Evolutionary conservation across 2,329 filamentous ascomycete species (phyloP), one percentile per base, ranked within the genome.

Genomic region (Microcyclospora tardicrescens): DNA sequence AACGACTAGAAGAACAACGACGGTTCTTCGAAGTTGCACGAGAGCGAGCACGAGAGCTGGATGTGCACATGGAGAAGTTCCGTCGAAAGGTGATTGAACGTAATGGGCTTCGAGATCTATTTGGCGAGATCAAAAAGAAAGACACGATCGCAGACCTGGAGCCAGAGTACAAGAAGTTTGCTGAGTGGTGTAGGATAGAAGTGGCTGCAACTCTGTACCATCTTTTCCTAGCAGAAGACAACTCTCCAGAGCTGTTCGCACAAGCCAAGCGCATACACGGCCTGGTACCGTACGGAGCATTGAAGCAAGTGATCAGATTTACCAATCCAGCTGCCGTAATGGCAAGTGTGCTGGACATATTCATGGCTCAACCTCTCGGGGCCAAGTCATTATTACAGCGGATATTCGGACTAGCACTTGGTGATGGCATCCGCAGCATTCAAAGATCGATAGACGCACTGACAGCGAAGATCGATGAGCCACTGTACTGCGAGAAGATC

Each of bases 251-350:
- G 56, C 64, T 98, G 24, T 96, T 96, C 59, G 85, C 86, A 0
- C 91, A 98, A 61, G 79, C 83, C 4, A 94, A 89, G 64, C 77
- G 84, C 43, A 95, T 96, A 37, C 91, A 98, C 58, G 94, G 87
- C 0, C 73, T 96, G 40, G 81, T 98, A 33, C 91, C 91, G 0
- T 98, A 98, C 57, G 81, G 80, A 1, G 69, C 95, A 35, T 71
- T 98, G 58, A 98, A 98, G 67, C 95, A 96, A 56, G 85, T 94
- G 34, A 96, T 98, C 54, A 79, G 89, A 40, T 85, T 96, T 50
- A 86, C 91, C 15, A 98, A 98, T 52, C 91, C 91, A 2, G 89
- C 89, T 1, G 85, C 86, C 5, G 91, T 98, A 47, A 96, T 98
- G 89, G 84, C 82, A n/a, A 82, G 82, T 14, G 79, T 96, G 33